These are phyloP conservation scores for Eucalyptus globulus DNA, from an alignment of 345 rosid genomes.

Conservation along the genomic window DNA sequence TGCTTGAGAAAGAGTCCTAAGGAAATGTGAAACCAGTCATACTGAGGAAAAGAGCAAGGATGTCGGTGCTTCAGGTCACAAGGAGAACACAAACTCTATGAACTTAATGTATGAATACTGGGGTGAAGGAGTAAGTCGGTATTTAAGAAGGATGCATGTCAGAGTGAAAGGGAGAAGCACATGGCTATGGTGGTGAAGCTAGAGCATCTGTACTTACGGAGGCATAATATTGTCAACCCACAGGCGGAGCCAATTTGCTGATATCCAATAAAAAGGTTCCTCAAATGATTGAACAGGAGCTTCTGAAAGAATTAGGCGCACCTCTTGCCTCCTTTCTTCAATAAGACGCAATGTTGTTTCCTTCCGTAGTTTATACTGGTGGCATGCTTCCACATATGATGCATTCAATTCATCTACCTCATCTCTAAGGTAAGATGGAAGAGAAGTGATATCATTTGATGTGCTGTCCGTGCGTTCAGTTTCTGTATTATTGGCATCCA, in stretches of 20 bases:
- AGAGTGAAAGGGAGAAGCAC: neutral
- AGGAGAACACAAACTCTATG: neutral
- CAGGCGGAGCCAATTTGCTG: conserved; percentile 85
- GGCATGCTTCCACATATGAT: conserved; percentile 40
- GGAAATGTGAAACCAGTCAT: neutral
- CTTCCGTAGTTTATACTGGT: conserved; percentile 47
- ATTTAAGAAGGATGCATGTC: neutral
- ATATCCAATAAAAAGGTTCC: conserved; percentile 70
- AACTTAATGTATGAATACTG: neutral
- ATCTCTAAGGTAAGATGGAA: conserved; percentile 55
- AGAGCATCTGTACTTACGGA: conserved; percentile 38
- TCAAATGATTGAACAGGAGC: conserved; percentile 65
- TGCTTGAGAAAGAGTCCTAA: neutral
- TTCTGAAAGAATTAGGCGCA: conserved; percentile 72
- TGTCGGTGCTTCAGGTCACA: neutral
- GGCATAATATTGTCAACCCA: conserved; percentile 79
- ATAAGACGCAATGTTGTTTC: conserved; percentile 39
- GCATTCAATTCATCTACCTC: conserved; percentile 52
- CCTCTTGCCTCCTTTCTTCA: conserved; percentile 67
- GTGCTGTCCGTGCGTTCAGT: conserved; percentile 17
- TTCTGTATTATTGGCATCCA: conserved; percentile 9
- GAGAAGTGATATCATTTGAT: conserved; percentile 27
- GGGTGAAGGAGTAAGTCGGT: neutral
- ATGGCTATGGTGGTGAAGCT: neutral
- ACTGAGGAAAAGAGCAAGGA: neutral